Evolutionary conservation across 495 filamentous ascomycete genomes (phyloP), one percentile per base, ranked within the genome.

Genomic region (Penicillium diatomitis): DNA sequence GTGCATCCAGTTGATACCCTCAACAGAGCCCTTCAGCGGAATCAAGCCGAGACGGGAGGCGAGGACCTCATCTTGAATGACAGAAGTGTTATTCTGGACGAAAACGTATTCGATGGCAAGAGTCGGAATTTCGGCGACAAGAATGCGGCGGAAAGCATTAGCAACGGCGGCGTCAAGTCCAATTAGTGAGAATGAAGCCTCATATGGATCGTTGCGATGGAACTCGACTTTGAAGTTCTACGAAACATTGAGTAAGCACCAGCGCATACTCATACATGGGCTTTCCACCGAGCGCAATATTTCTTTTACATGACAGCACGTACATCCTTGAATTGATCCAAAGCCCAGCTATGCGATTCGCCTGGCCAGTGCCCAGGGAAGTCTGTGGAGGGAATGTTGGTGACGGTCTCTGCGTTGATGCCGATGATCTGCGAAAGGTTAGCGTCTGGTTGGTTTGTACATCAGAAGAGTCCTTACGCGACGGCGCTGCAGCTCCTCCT

Each of bases 61-160:
- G 36, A 99, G 83, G 1, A 99, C 90, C 67, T 99, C 94, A 65
- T 99, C 94, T 63, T 95, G 90, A 58, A 99, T 91, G 20, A 99
- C 85, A 8, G 87, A 92, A 47, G 90, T 97, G 72, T 99, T 99
- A 73, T 95, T 90, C 59, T 85, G 72, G 41, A 97, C 79, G 71
- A 84, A 97, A 62, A 95, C 87, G 37, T 74, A 78, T 70, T 97
- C 94, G 59, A 99, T 91, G 54, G 94, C 94, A 40, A 99, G 75
- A 3, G 86, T 88, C 20, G 91, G 90, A 35, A 99, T 85, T 67
- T 99, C 94, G 47, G 92, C 84, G 69, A 99, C 84, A 51, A 97
- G 78, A 59, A 99, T 97, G 41, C 94, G 87, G 54, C 94, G 92
- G 76, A 97, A 95, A 59, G 94, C 94, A 67, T 99, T 99, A 55